phyloP scores from a whole-genome alignment of 305 asterid species.

The Fraxinus platypoda region DNA sequence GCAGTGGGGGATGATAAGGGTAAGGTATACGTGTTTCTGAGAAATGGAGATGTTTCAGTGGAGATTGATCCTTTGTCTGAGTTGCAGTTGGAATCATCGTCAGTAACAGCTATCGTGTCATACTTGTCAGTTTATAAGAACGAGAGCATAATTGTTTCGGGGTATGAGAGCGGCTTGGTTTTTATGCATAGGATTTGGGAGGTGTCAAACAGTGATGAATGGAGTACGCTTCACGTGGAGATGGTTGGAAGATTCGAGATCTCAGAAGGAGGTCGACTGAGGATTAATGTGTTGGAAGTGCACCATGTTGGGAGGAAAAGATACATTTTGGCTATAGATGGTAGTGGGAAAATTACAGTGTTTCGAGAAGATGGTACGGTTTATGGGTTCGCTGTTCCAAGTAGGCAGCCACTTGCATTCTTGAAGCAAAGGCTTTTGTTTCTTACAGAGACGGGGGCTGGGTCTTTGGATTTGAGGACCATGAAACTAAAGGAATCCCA shows the following conservation, averaged over 20 bases:
- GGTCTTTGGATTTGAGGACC: slow-evolving; percentile 88
- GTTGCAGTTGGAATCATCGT: slow-evolving; percentile 27
- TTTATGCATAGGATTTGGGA: slow-evolving; percentile 82
- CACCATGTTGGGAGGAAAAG: slow-evolving; percentile 83
- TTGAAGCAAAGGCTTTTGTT: slow-evolving; percentile 89
- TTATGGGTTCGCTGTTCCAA: slow-evolving; percentile 56
- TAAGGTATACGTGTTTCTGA: slow-evolving; percentile 48
- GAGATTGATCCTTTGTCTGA: slow-evolving; percentile 47
- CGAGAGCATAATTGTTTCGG: slow-evolving; percentile 73
- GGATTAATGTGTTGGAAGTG: slow-evolving; percentile 56
- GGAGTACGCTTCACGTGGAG: slow-evolving; percentile 51
- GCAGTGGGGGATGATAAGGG: slow-evolving; percentile 84
- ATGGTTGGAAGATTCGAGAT: slow-evolving; percentile 45
- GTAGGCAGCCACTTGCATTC: slow-evolving; percentile 67
- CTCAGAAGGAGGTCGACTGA: slow-evolving; percentile 39
- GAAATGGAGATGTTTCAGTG: slow-evolving; percentile 65
- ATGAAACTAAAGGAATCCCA: slow-evolving; percentile 79
- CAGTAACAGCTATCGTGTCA: slow-evolving; percentile 60
- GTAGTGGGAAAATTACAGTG: slow-evolving; percentile 55
- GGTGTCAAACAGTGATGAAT: slow-evolving; percentile 55
- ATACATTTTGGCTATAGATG: slow-evolving; percentile 61
- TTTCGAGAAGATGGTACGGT: slow-evolving; percentile 65
- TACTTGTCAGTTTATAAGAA: slow-evolving; percentile 69
- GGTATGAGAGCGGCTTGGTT: slow-evolving; percentile 69
- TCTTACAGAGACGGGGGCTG: slow-evolving; percentile 86